These are phyloP conservation scores for Phaffia australis DNA, from an alignment of 768 basidiomycete species.

Conservation along the genomic window DNA sequence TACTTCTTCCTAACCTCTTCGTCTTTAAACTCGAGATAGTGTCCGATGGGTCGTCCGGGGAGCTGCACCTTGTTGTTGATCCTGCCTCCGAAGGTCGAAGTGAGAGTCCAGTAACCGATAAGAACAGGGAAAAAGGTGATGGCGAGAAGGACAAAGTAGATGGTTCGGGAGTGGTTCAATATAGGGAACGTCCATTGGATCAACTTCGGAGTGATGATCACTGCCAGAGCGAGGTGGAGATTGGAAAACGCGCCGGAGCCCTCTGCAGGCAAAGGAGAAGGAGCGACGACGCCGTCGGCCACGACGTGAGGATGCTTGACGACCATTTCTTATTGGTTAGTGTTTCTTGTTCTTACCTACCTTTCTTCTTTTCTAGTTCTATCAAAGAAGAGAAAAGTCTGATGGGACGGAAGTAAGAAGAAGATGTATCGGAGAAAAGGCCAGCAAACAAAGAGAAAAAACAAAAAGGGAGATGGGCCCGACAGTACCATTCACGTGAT, in stretches of 20 bases:
- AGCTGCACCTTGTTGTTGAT: conserved; percentile 74
- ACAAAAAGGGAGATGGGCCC: too few relatives aligned
- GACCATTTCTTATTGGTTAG: too few relatives aligned
- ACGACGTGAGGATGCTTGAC: neutral
- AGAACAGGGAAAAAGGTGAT: conserved; percentile 66
- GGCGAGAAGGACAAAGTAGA: conserved; percentile 67
- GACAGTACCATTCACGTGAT: too few relatives aligned
- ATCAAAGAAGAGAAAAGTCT: too few relatives aligned
- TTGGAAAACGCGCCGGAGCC: conserved; percentile 38
- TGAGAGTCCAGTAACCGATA: conserved; percentile 77
- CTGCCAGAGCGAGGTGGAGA: conserved; percentile 57
- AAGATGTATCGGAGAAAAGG: too few relatives aligned
- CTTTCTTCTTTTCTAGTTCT: too few relatives aligned
- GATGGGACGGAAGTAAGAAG: too few relatives aligned
- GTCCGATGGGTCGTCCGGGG: conserved; percentile 73
- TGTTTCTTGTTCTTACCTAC: too few relatives aligned
- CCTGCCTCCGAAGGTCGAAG: conserved; percentile 60
- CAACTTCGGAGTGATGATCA: conserved; percentile 72
- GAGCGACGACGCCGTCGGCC: conserved; percentile 30
- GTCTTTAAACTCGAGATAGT: conserved; percentile 87
- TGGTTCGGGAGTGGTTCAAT: conserved; percentile 74
- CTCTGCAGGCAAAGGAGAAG: conserved; percentile 38
- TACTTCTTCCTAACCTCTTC: conserved; percentile 66
- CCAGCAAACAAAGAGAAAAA: too few relatives aligned
- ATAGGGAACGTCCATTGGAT: conserved; percentile 72